Base-by-base conservation (phyloP, 2,329 filamentous ascomycete genomes). In the Colletotrichum karsti region DNA sequence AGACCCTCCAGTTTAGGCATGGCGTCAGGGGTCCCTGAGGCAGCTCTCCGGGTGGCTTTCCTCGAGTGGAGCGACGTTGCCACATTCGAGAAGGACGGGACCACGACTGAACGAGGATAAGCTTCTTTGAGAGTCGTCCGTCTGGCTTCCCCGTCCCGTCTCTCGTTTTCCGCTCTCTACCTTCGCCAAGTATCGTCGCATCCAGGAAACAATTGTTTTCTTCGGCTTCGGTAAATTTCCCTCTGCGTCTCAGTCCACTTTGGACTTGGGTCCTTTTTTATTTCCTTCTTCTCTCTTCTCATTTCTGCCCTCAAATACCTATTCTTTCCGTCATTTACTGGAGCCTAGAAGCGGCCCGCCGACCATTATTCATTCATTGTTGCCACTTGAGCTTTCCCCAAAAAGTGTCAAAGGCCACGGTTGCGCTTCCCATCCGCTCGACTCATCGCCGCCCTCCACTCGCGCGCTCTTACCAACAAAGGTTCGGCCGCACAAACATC, bases 391-490 rank as follows among this genome's bases (percentile, higher is more conserved):
- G 35, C 22, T 55, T 24, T 67, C 39, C 30, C 55, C 22, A 56
- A 64, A 44, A 64, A 50, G 53, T 59, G 22, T 28, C 66, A 69
- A 67, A 69, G 66, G 66, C 66, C 66, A 69, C 66, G 66, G 66
- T 69, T 69, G 66, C 66, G 62, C 55, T 69, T 69, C 48, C 58
- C 12, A 22, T 55, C 59, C 63, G 60, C 41, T 51, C 37, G 33
- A 20, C 15, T 42, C 54, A 54, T 65, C 39, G 24, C 48, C 39
- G 24, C 48, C 22, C 15, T 54, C 48, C 28, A 22, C 44, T 18
- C 44, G 20, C 56, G 37, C 33, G 13, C 35, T 61, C 41, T 41
- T 48, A 4, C 28, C 35, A 48, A 3, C 18, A 37, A 46, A 37
- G 9, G 39, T 24, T 13, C 44, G 55, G 26, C 37, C 46, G 26